These are phyloP conservation scores for Waitea zeae DNA, from an alignment of 1,284 basidiomycete genomes.

Conservation along the genomic window DNA sequence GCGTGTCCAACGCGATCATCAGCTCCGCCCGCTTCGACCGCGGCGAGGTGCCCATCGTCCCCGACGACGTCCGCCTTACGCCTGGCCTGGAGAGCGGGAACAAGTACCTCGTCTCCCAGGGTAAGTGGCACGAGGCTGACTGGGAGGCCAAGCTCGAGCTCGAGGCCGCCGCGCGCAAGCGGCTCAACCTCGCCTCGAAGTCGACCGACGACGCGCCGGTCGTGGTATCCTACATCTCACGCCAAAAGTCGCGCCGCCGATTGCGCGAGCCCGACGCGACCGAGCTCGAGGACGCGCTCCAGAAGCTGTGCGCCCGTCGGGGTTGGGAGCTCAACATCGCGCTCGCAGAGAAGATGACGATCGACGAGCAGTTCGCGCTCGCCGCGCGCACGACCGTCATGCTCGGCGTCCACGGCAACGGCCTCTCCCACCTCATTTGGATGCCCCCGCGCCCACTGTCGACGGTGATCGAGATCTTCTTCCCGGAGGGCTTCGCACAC, in stretches of 20 bases:
- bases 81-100: neutral
- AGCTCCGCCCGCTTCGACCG: conserved; percentile 35
- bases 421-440: conserved; percentile 61
- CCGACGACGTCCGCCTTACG: conserved; percentile 1
- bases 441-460: conserved; percentile 52
- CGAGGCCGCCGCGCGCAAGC: neutral
- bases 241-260: conserved; percentile 40
- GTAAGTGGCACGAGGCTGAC: neutral
- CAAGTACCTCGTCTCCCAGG: neutral
- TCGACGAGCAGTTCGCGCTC: conserved; percentile 53
- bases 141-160: neutral
- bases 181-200: neutral
- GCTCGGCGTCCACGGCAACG: conserved; percentile 69
- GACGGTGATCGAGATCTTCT: conserved; percentile 72
- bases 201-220: conserved; percentile 16
- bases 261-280: conserved; percentile 43
- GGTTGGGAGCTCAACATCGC: conserved; percentile 49
- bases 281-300: conserved; percentile 35
- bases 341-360: conserved; percentile 45
- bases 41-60: conserved; percentile 11
- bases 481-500: conserved; percentile 58
- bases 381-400: conserved; percentile 56
- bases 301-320: conserved; percentile 28
- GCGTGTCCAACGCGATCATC: conserved; percentile 16
- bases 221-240: conserved; percentile 60